A percentile compares a stretch with the other conserved stretches of the same genome.
Conservation (phyloP, 2,329 filamentous ascomycete species). For the Aspergillus awamori region DNA sequence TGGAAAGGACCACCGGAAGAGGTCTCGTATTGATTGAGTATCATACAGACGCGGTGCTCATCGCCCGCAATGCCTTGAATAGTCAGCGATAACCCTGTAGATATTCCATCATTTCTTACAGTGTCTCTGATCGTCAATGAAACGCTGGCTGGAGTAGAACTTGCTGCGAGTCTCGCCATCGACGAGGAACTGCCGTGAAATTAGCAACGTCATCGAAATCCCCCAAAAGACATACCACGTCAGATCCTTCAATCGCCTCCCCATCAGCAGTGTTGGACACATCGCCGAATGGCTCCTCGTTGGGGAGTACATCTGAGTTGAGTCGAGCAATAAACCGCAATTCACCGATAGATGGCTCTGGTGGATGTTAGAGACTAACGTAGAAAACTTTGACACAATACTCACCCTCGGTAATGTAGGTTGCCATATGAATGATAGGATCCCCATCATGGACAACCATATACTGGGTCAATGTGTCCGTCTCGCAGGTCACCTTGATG, state of each 20-base stretch:
- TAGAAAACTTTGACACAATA: conserved; percentile 2
- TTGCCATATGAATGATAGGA: conserved; percentile 63
- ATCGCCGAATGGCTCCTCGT: conserved; percentile 57
- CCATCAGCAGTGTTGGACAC: conserved; percentile 60
- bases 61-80: conserved; percentile 34
- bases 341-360: conserved; percentile 60
- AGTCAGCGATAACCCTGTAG: neutral
- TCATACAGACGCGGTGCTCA: conserved; percentile 62
- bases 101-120: conserved; percentile 42
- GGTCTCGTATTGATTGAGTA: conserved; percentile 60
- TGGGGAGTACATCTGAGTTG: conserved; percentile 53
- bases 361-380: neutral
- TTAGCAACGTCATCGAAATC: conserved; percentile 1
- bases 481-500: conserved; percentile 64
- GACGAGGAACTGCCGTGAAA: conserved; percentile 52
- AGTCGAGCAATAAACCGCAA: conserved; percentile 67
- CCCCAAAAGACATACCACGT: conserved; percentile 42
- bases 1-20: conserved; percentile 69
- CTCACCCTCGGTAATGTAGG: conserved; percentile 57
- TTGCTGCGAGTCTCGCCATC: conserved; percentile 67
- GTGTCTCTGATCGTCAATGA: conserved; percentile 68
- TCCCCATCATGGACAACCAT: conserved; percentile 64
- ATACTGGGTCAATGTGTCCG: conserved; percentile 66
- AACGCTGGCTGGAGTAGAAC: conserved; percentile 70
- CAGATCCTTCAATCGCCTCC: conserved; percentile 60